These are phyloP conservation scores for Lathyrus sativus DNA, from an alignment of 306 rosid genomes.

Conservation along the genomic window DNA sequence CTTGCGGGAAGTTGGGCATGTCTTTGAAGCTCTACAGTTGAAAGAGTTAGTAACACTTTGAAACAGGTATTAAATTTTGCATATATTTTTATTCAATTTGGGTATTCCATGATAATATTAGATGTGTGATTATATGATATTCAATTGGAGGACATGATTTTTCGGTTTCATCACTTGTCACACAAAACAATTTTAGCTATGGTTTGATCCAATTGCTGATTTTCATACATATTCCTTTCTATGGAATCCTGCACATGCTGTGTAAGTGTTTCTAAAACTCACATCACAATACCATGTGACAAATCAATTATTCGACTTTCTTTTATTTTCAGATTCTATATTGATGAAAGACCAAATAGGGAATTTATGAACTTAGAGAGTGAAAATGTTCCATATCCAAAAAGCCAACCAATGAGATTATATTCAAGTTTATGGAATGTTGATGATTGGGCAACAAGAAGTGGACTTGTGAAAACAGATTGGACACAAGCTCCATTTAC, in stretches of 20 bases:
- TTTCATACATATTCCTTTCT: constrained; percentile 71
- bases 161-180: too few species aligned
- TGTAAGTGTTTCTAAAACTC: constrained; percentile 45
- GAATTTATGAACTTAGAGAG: constrained; percentile 71
- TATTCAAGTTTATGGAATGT: constrained; percentile 71
- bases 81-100: too few species aligned
- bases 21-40: too few species aligned
- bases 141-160: too few species aligned
- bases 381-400: constrained; percentile 60
- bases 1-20: too few species aligned
- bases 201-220: constrained; percentile 78
- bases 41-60: too few species aligned
- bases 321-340: constrained; percentile 49
- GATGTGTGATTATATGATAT: too few species aligned
- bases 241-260: constrained; percentile 61
- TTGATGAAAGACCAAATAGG: constrained; percentile 67
- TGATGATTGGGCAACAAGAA: constrained; percentile 82
- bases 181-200: constrained; percentile 63
- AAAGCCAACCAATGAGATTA: constrained; percentile 63
- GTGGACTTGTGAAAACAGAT: constrained; percentile 74
- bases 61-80: too few species aligned
- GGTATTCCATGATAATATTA: too few species aligned
- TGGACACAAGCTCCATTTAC: constrained; percentile 69
- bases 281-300: not conserved
- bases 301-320: not conserved